phyloP scores from a whole-genome alignment of 2,329 filamentous ascomycete genomes.

The Alternaria infectoria region DNA sequence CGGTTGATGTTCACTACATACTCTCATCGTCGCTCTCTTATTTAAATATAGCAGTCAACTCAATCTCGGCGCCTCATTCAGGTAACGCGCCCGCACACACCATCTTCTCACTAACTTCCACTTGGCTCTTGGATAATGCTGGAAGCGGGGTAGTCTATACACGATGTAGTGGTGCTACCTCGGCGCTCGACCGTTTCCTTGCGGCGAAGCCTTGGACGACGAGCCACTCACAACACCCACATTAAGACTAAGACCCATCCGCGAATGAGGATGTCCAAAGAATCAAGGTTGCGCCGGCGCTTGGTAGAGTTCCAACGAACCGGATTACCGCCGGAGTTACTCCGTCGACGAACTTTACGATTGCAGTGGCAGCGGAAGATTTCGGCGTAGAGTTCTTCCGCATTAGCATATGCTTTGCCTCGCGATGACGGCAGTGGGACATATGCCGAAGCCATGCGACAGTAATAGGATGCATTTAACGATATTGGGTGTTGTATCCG shows the following conservation, averaged over 20 bases:
- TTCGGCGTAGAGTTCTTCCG: conserved; percentile 8
- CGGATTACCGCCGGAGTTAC: neutral
- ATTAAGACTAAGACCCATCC: neutral
- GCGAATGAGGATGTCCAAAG: neutral
- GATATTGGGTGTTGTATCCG: neutral
- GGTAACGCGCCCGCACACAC: neutral
- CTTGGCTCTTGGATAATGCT: neutral
- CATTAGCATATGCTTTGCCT: neutral
- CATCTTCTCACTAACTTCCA: neutral
- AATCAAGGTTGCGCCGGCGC: neutral
- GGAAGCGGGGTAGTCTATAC: conserved; percentile 1
- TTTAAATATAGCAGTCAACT: neutral
- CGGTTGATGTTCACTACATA: neutral
- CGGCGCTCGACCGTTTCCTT: neutral
- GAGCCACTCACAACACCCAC: neutral
- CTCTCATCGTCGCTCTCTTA: neutral
- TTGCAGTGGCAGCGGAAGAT: neutral
- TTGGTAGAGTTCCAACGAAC: neutral
- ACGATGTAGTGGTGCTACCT: neutral
- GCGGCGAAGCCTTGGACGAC: neutral
- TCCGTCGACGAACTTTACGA: neutral
- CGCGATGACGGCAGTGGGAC: neutral
- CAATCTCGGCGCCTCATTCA: neutral
- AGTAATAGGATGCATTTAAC: neutral
- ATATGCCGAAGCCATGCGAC: neutral